Base-by-base conservation (phyloP, 2,329 filamentous ascomycete species). In the Stenocarpella maydis region DNA sequence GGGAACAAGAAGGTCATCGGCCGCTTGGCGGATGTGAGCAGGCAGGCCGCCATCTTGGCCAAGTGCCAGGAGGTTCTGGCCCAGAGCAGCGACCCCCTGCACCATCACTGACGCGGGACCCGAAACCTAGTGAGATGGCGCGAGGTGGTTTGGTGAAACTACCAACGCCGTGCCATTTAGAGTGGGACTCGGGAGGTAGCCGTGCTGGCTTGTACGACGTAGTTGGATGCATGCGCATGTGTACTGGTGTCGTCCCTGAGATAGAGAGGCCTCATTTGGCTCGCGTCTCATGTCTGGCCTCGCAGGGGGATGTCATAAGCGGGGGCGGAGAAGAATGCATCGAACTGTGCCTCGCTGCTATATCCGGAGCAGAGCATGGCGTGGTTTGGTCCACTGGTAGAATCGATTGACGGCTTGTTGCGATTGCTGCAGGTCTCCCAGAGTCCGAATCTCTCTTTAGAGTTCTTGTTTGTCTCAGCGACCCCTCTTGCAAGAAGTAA, bases 1-100 rank as follows among this genome's bases (percentile, higher is more conserved):
- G 92, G 94, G 7, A 97, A 96, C 78, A 91, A 91, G 79, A 85
- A 93, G 74, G 93, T 97, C 15, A 88, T 97, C 74, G 86, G 91
- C 19, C 86, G 89, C 53, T 83, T 97, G 60, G 91, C 88, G 4
- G 92, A 97, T 75, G 90, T 97, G 2, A 91, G 91, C 31, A 90
- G 90, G 75, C 94, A 97, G 81, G 92, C 93, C 15, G 87, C 88
- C 65, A 92, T 95, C 68, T 82, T 95, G 73, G 87, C 90, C 52
- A 92, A 94, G 79, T 95, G 93, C 76, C 90, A 92, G 77, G 87
- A 85, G 74, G 80, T 80, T 4, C 79, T 86, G 43, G 75, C 75
- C 2, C 72, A 77, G 65, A 79, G 72, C 43, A 78, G 77, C 12
- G 74, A 79, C 31, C 71, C 68, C 60, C 69, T 74, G 31, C 71